These are phyloP conservation scores for Fraxinus ornus DNA, from an alignment of 305 asterid species.

Conservation along the genomic window DNA sequence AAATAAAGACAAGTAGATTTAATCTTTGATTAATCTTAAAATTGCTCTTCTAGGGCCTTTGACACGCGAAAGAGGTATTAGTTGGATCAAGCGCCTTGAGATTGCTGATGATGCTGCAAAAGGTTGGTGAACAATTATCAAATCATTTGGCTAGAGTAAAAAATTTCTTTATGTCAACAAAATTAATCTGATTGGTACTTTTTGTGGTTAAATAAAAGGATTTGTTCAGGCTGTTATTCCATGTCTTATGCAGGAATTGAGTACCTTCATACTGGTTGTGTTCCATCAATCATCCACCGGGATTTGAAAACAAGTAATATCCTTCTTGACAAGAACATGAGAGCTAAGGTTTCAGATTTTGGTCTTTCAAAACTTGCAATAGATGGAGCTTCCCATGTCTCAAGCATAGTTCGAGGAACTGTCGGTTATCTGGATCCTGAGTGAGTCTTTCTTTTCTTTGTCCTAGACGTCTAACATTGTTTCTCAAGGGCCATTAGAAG, in stretches of 20 bases:
- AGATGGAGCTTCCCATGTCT: slow-evolving; percentile 97
- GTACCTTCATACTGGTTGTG: slow-evolving; percentile 95
- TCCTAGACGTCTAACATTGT: slow-evolving; percentile 5
- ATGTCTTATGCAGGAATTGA: slow-evolving; percentile 73
- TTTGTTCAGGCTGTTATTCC: not conserved
- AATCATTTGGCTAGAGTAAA: not conserved
- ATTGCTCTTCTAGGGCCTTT: slow-evolving; percentile 51
- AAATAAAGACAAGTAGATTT: not conserved
- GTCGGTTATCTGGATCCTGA: slow-evolving; percentile 99
- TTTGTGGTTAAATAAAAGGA: not conserved
- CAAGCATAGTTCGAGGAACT: slow-evolving; percentile 98
- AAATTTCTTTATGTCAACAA: not conserved
- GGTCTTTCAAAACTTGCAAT: slow-evolving; percentile 96
- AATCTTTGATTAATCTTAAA: slow-evolving; percentile 9
- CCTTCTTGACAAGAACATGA: slow-evolving; percentile 85
- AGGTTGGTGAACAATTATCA: slow-evolving; percentile 51
- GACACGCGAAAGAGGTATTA: slow-evolving; percentile 61
- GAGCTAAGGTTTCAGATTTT: slow-evolving; percentile 96
- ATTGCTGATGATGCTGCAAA: slow-evolving; percentile 95
- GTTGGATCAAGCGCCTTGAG: slow-evolving; percentile 93
- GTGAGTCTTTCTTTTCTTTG: slow-evolving; percentile 45
- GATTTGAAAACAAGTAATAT: slow-evolving; percentile 95
- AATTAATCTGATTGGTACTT: not conserved
- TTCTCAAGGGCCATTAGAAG: not conserved
- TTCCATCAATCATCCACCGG: slow-evolving; percentile 92